Conservation (phyloP, 1,284 basidiomycete genomes). For the Naganishia albida region DNA sequence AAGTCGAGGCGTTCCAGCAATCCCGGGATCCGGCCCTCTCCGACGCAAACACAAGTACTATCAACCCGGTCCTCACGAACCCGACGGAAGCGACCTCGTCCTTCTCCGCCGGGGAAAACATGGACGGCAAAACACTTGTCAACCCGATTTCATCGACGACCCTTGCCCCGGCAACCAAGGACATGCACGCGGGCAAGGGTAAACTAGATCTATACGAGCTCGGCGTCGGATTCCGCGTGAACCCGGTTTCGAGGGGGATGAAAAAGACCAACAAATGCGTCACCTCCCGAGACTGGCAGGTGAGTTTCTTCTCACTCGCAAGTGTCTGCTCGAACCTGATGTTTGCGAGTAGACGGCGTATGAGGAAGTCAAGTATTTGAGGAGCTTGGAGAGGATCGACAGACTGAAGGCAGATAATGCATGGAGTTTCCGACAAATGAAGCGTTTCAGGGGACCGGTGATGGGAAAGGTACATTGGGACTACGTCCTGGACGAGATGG, state of each 20-base stretch:
- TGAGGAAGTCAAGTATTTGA: constrained; percentile 70
- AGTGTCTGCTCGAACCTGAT: constrained; percentile 20
- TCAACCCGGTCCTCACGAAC: constrained; percentile 18
- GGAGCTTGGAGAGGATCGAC: constrained; percentile 84
- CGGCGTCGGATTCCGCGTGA: constrained; percentile 68
- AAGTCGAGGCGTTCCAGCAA: constrained; percentile 14
- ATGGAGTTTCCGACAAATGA: constrained; percentile 95
- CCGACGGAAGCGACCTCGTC: constrained; percentile 4
- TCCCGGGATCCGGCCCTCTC: neutral
- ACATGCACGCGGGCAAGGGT: constrained; percentile 53
- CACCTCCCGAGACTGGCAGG: constrained; percentile 73
- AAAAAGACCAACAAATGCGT: constrained; percentile 70
- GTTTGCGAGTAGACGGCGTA: constrained; percentile 65
- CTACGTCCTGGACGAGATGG: constrained; percentile 95
- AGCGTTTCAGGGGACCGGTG: constrained; percentile 83
- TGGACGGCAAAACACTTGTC: constrained; percentile 8
- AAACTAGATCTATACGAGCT: constrained; percentile 64
- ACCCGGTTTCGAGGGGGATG: constrained; percentile 70
- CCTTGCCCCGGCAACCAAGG: neutral
- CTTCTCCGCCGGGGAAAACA: neutral
- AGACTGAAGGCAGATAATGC: constrained; percentile 73
- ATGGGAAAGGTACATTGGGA: constrained; percentile 91
- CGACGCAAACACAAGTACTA: neutral
- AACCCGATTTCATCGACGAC: constrained; percentile 13
- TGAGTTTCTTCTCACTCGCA: constrained; percentile 26